These are phyloP conservation scores for Pythium myriotylum DNA, from an alignment of 352 stramenopile species.

Conservation along the genomic window DNA sequence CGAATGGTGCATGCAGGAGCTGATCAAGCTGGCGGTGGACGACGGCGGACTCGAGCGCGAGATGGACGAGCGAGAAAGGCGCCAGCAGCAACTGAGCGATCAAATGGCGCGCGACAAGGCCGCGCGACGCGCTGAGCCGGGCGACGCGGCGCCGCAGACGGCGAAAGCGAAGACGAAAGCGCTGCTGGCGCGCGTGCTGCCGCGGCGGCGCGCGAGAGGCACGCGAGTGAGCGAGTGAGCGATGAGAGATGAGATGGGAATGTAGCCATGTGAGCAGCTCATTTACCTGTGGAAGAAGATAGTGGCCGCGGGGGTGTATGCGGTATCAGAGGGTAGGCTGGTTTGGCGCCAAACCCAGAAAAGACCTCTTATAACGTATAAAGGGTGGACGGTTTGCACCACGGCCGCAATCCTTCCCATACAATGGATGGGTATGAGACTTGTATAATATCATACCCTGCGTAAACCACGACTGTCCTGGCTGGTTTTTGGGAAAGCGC, in stretches of 20 bases:
- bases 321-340: background rate
- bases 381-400: conserved; percentile 9
- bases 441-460: conserved; percentile 3
- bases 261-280: conserved; percentile 21
- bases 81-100: background rate
- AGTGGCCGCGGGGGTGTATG: conserved; percentile 3
- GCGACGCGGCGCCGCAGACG: conserved; percentile 4
- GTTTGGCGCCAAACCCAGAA: conserved; percentile 11
- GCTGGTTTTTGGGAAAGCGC: conserved; percentile 1
- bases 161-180: conserved; percentile 4
- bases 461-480: background rate
- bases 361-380: conserved; percentile 14
- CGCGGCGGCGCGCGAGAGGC: conserved; percentile 12
- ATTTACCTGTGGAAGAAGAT: conserved; percentile 5
- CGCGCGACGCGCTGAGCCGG: too few species aligned
- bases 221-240: conserved; percentile 1
- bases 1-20: conserved; percentile 35
- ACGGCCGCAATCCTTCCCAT: too few species aligned
- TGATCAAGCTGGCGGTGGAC: conserved; percentile 50
- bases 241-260: background rate
- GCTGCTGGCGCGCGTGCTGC: conserved; percentile 4
- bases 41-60: conserved; percentile 47
- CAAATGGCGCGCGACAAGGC: too few species aligned
- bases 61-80: conserved; percentile 33
- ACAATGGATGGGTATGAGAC: too few species aligned